Evolutionary conservation across 805 yeast species (phyloP).

Genomic region (Saturnispora bothae): DNA sequence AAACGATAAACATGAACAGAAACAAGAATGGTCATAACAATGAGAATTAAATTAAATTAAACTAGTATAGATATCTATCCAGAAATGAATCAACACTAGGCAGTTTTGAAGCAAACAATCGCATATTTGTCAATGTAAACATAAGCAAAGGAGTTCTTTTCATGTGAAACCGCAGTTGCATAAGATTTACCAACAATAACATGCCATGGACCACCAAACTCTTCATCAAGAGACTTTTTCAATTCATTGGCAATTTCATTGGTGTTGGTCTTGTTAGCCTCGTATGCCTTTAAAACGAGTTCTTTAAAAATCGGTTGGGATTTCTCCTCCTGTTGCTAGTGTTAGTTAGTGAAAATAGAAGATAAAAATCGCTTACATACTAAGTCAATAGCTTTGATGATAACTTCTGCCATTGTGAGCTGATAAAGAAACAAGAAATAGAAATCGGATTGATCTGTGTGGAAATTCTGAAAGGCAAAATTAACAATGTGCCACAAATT

Average conservation of each 20-base stretch:
- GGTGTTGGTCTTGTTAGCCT: slow-evolving; percentile 31
- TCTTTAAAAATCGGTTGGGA: slow-evolving; percentile 40
- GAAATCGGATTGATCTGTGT: too few species aligned
- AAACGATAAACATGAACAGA: too few species aligned
- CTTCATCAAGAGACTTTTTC: slow-evolving; percentile 54
- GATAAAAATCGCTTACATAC: background rate
- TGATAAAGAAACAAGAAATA: too few species aligned
- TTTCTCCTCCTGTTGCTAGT: slow-evolving; percentile 33
- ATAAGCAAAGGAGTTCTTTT: slow-evolving; percentile 61
- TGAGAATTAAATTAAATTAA: too few species aligned
- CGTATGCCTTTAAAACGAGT: slow-evolving; percentile 35
- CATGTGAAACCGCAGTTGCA: slow-evolving; percentile 70
- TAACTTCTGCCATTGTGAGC: slow-evolving; percentile 3
- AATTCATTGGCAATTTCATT: slow-evolving; percentile 57
- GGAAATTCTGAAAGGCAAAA: too few species aligned
- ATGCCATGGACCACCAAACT: slow-evolving; percentile 69
- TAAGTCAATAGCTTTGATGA: slow-evolving; percentile 5
- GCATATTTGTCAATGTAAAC: slow-evolving; percentile 64
- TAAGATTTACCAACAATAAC: slow-evolving; percentile 71
- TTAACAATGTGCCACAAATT: too few species aligned
- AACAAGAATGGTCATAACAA: too few species aligned
- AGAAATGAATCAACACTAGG: too few species aligned
- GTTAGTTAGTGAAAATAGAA: background rate
- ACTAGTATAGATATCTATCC: too few species aligned
- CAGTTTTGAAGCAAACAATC: slow-evolving; percentile 58